Evolutionary conservation across 2,329 filamentous ascomycete genomes (phyloP), one percentile per base, ranked within the genome.

Genomic region (Trichophyton verrucosum): DNA sequence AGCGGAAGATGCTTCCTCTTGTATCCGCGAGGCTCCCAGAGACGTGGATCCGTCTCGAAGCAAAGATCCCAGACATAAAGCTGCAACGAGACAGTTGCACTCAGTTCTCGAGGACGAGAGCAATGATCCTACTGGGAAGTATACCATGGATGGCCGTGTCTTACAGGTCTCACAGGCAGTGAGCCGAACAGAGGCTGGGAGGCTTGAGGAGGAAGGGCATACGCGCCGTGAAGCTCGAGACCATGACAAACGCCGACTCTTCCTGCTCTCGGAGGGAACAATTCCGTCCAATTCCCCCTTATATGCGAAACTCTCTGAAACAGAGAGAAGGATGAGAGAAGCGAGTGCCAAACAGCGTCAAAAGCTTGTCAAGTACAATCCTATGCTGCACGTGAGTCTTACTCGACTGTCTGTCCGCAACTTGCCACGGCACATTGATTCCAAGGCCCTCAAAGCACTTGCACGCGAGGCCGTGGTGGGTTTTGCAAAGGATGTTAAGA

Each of bases 341-440:
- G 84, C 90, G 60, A 96, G 90, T 68, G 83, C 84, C 30, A 88
- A 86, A 67, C 92, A 97, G 75, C 86, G 94, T 58, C 91, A 94
- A 77, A 88, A 87, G 67, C 82, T 96, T 62, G 90, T 99, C 67
- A 88, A 96, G 76, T 85, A 82, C 73, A 99, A 99, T 72, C 92
- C 94, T 0, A 87, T 86, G 57, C 80, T 99, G 38, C 89, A 96
- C 73, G 76, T 99, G 59, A 94, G 88, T 72, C 79, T 99, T 58
- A 96, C 91, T 6, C 88, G 94, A 68, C 83, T 99, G 36, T 92
- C 92, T 1, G 78, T 99, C 61, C 89, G 94, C 67, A 99, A 99
- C 71, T 81, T 99, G 3, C 94, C 94, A 2, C 85, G 88, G 64
- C 85, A 86, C 70, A 80, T 96, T 65, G 86, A 82, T 24, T 88